Base-by-base conservation (phyloP, 2,329 filamentous ascomycete species). In the Colletotrichum tamarilloi region DNA sequence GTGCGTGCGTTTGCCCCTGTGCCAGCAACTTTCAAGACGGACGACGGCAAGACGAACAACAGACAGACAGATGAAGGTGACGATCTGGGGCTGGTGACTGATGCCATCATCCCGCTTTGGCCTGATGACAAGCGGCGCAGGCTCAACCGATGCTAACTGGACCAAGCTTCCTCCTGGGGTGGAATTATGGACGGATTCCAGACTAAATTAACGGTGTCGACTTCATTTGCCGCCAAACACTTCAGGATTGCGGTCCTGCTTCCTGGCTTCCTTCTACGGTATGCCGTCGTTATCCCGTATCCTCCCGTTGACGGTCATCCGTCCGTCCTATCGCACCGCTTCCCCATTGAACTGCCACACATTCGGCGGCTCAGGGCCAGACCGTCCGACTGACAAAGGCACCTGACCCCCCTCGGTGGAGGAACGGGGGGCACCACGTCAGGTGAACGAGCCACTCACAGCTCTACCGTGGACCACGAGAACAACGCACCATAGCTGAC, bases 401-500 rank as follows among this genome's bases (percentile, higher is more conserved):
- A 74, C 72, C 72, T 74, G 72, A 74, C 72, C 68, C 42, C 42
- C 53, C 70, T 68, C 68, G 62, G 68, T 72, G 72, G 68, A 67
- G 68, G 71, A 72, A 19, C 38, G 58, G 32, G 49, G 71, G 46
- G 30, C 60, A 60, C 60, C 66, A 68, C 38, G 72, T 74, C 72
- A 74, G 72, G 72, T 68, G 72, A 68, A 72, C 42, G 42, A 58
- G 58, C 72, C 72, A 72, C 62, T 74, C 72, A 74, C 58, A 68
- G 63, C 62, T 62, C 52, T 67, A 52, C 35, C 26, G 53, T 22
- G 62, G 72, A 68, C 72, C 72, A 74, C 72, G 72, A 72, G 72
- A 74, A 74, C 68, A 74, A 67, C 72, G 67, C 72, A 74, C 68
- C 62, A 68, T 38, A 62, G 24, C 62, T 74, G 72, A 74, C 72